A percentile compares a stretch with the other conserved stretches of the same genome.
Conservation (phyloP, 148 eudicot species). For the Pharnaceum exiguum region DNA sequence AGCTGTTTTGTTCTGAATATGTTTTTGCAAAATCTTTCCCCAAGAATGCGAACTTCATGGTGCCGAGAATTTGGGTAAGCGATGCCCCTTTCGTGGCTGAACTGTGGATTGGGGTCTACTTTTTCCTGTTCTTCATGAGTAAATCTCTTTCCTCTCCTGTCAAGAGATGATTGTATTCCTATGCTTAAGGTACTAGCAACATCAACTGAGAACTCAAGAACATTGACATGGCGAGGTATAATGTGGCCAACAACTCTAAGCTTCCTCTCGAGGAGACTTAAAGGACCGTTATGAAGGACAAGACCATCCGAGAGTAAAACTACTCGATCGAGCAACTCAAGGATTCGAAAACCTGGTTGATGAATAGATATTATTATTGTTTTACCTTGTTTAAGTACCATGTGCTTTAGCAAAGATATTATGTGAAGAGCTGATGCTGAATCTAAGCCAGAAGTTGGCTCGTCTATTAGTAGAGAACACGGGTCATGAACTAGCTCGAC, state of each 20-base stretch:
- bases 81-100: slow-evolving; percentile 16
- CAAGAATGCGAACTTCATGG: slow-evolving; percentile 58
- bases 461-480: slow-evolving; percentile 64
- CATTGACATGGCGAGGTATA: slow-evolving; percentile 66
- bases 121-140: not conserved
- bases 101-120: not conserved
- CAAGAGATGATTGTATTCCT: slow-evolving; percentile 34
- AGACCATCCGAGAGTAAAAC: slow-evolving; percentile 61
- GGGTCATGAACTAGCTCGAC: slow-evolving; percentile 95
- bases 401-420: slow-evolving; percentile 52
- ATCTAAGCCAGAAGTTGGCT: slow-evolving; percentile 93
- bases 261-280: slow-evolving; percentile 57
- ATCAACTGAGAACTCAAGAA: slow-evolving; percentile 85
- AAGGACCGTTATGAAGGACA: slow-evolving; percentile 64
- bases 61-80: slow-evolving; percentile 44
- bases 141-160: slow-evolving; percentile 5
- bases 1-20: slow-evolving; percentile 82
- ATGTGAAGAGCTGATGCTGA: slow-evolving; percentile 84
- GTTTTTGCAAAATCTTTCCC: slow-evolving; percentile 70
- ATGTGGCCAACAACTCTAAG: slow-evolving; percentile 42
- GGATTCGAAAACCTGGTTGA: slow-evolving; percentile 85
- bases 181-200: slow-evolving; percentile 33
- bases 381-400: slow-evolving; percentile 66
- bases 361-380: slow-evolving; percentile 79
- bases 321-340: slow-evolving; percentile 64